A percentile compares a stretch with the other conserved stretches of the same genome.
Evolutionary conservation across 805 yeast genomes (phyloP).

Genomic region (Wickerhamomyces chambardii): DNA sequence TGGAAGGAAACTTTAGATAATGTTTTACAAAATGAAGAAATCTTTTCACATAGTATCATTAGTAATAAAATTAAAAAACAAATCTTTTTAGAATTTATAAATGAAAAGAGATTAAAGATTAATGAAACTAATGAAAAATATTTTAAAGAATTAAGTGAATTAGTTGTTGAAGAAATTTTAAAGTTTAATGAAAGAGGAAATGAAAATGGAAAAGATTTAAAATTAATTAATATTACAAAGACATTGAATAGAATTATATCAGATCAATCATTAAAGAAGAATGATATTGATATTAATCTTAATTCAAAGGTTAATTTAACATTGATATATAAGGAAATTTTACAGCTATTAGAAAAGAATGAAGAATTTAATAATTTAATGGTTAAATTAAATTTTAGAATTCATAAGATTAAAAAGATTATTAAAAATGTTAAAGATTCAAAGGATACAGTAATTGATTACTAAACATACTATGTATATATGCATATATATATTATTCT

Average conservation of each 20-base stretch:
- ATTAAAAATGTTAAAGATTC: too few species aligned
- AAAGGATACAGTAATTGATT: too few species aligned
- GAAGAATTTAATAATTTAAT: neutral
- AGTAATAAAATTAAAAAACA: conserved; percentile 48
- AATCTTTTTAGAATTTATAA: conserved; percentile 43
- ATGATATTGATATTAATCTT: too few species aligned
- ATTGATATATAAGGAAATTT: neutral
- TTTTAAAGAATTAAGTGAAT: conserved; percentile 4
- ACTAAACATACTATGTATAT: too few species aligned
- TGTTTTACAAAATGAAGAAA: conserved; percentile 54
- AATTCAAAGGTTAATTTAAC: neutral
- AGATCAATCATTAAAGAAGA: neutral
- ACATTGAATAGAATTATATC: too few species aligned
- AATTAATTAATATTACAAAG: too few species aligned
- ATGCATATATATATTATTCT: conserved; percentile 12
- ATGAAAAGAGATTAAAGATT: conserved; percentile 7
- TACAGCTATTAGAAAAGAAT: conserved; percentile 3
- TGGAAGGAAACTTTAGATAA: conserved; percentile 48
- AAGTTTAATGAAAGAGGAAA: too few species aligned
- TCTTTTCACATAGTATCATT: conserved; percentile 50
- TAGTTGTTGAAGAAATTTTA: neutral
- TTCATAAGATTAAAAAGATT: too few species aligned
- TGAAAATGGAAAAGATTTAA: too few species aligned
- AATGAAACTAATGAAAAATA: too few species aligned
- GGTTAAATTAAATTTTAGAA: too few species aligned